Evolutionary conservation across 495 filamentous ascomycete genomes (phyloP).

Genomic region (Xylaria grammica): DNA sequence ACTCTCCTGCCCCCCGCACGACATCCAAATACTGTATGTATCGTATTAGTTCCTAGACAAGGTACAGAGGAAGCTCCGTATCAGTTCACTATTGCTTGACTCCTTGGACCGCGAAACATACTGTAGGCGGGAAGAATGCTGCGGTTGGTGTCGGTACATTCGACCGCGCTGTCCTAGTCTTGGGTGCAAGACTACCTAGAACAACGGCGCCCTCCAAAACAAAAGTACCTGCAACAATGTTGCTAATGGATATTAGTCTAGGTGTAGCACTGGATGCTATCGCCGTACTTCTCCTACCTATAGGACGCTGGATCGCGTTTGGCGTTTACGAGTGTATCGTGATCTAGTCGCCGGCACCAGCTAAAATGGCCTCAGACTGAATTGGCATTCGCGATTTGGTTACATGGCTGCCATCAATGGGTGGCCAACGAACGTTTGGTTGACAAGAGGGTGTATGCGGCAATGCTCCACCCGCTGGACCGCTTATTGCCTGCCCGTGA

Average conservation of each 20-base stretch:
- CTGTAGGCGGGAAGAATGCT: constrained; percentile 45
- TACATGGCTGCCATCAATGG: background rate
- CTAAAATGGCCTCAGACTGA: constrained; percentile 33
- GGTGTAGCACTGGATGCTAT: constrained; percentile 42
- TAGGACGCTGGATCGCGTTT: too few species aligned
- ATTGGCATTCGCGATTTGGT: constrained; percentile 37
- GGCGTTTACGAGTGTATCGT: constrained; percentile 39
- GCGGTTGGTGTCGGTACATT: constrained; percentile 44
- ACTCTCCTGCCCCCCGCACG: too few species aligned
- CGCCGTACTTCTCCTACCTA: constrained; percentile 49
- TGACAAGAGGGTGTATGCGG: background rate
- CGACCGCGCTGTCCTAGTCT: constrained; percentile 48
- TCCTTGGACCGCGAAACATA: background rate
- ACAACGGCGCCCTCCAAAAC: too few species aligned
- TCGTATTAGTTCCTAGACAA: too few species aligned
- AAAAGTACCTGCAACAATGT: constrained; percentile 41
- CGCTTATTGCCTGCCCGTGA: constrained; percentile 37
- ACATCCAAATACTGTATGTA: too few species aligned
- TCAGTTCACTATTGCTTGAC: too few species aligned
- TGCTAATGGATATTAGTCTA: constrained; percentile 46
- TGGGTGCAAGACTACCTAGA: too few species aligned
- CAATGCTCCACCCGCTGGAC: constrained; percentile 33
- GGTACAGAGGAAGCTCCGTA: too few species aligned
- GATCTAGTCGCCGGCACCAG: constrained; percentile 32
- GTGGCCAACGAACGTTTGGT: constrained; percentile 2